Base-by-base conservation (phyloP, 306 rosid genomes). In the Cajanus cajan region DNA sequence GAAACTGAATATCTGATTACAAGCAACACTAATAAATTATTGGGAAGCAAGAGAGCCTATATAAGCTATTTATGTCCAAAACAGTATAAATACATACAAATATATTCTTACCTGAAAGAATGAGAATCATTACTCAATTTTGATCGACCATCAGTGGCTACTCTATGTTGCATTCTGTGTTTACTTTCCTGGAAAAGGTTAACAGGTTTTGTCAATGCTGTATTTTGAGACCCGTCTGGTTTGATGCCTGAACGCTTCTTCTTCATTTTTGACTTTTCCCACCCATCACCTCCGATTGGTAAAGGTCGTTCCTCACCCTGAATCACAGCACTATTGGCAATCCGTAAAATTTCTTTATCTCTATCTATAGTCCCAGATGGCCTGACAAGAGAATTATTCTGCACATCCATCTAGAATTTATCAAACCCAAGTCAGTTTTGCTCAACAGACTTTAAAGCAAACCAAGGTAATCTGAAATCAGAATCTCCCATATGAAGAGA, bases 231-330 rank as follows among this genome's bases (percentile, higher is more conserved):
- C 80, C 84, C 90, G 66, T 93, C 98, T 84, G 90, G 90, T 85
- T 93, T 91, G 85, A 91, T 91, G 58, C 80, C 98, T 31, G 97
- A 93, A 54, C 97, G 90, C 86, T 90, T 93, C 79, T 87, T 93
- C 90, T 90, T 91, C 92, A 91, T 91, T 88, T 93, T 93, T 72
- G 92, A 84, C 87, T 91, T 93, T 68, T 93, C 98, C 98, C 98
- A 93, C 74, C 97, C 93, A 82, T 89, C 98, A 76, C 84, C 92
- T 50, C 94, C 91, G 58, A 88, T 83, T 8, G 91, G 85, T 83
- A 89, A 87, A 86, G 82, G 80, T 19, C 94, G 88, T 78, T 89
- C 98, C 75, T 93, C 97, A 19, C 90, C 93, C 78, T 85, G 93
- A 85, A 83, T 82, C 8, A 89, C 83, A 75, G 92, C 88, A 83